Percentiles rank a stretch among this genome's conserved stretches.
Conservation (phyloP, 345 rosid species). For the Dipteronia sinensis region DNA sequence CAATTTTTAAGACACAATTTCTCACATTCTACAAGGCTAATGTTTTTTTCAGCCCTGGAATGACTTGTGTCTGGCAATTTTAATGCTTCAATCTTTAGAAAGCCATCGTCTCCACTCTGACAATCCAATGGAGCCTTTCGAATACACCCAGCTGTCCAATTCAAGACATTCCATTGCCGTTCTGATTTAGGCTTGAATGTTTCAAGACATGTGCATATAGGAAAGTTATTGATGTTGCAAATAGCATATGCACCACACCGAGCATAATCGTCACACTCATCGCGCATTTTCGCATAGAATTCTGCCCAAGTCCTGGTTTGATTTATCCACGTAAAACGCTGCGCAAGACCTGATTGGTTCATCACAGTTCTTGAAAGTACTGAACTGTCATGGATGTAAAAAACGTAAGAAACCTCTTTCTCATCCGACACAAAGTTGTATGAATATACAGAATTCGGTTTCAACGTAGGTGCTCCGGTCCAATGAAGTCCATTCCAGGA, state of each 20-base stretch:
- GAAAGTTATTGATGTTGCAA: conserved; percentile 13
- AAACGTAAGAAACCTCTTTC: background rate
- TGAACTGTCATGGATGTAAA: background rate
- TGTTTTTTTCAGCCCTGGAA: conserved; percentile 17
- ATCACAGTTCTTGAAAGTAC: conserved; percentile 5
- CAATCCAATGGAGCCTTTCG: conserved; percentile 19
- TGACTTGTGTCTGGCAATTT: conserved; percentile 23
- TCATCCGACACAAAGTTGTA: conserved; percentile 10
- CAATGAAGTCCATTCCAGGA: conserved; percentile 46
- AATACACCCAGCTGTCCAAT: conserved; percentile 23
- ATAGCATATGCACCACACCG: conserved; percentile 22
- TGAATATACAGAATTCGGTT: background rate
- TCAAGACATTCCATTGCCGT: conserved; percentile 15
- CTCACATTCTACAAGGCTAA: conserved; percentile 25
- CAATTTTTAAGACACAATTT: conserved; percentile 29
- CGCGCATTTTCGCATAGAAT: background rate
- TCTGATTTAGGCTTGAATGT: conserved; percentile 22
- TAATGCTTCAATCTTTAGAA: conserved; percentile 9
- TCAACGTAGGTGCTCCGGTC: background rate
- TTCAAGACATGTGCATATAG: conserved; percentile 22
- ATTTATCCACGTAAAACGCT: conserved; percentile 20
- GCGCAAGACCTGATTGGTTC: conserved; percentile 7
- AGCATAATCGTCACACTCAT: conserved; percentile 24
- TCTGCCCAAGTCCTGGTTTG: conserved; percentile 6
- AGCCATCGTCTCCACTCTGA: conserved; percentile 5